Conservation (phyloP, 257 asterid species). For the Solanum chiquidenum region DNA sequence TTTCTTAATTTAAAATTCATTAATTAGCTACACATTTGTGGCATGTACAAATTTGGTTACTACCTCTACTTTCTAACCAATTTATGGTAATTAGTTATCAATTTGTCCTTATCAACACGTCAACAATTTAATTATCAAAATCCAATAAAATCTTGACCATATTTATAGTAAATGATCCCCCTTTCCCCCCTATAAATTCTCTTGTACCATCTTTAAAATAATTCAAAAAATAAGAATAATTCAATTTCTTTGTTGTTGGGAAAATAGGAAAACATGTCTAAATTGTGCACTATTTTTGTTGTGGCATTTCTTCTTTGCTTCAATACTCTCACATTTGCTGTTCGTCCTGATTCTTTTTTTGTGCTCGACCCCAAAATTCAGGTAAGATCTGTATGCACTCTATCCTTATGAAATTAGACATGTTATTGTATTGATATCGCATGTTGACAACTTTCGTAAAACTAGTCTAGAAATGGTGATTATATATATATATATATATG, state of each 20-base stretch:
- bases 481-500: too few species aligned
- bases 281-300: slow-evolving; percentile 3
- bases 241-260: background rate
- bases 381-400: background rate
- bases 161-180: background rate
- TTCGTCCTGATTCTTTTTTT: slow-evolving; percentile 12
- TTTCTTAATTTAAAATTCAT: background rate
- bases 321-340: background rate
- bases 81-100: background rate
- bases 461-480: too few species aligned
- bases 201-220: background rate
- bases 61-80: background rate
- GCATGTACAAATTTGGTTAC: background rate
- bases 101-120: background rate
- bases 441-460: too few species aligned
- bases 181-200: background rate
- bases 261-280: background rate
- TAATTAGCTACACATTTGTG: background rate
- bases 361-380: background rate
- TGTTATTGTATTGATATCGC: too few species aligned
- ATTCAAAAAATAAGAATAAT: background rate
- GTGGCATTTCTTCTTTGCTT: slow-evolving; percentile 4
- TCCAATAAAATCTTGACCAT: background rate
- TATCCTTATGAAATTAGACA: too few species aligned
- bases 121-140: background rate